Evolutionary conservation across 306 rosid genomes (phyloP), one percentile per base, ranked within the genome.

Genomic region (Senna tora): DNA sequence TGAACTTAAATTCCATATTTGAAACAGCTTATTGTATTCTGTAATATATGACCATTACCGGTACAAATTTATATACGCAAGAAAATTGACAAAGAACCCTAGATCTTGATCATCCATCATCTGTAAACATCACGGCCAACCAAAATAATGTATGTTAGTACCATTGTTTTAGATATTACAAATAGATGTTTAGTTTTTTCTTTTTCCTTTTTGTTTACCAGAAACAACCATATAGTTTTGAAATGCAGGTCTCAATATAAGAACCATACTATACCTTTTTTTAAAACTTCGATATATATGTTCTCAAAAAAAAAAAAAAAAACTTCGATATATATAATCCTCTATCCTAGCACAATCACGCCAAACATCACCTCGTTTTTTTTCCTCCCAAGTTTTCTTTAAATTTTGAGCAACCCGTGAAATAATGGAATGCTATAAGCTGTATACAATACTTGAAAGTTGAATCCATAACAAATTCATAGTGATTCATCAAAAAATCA

Each of bases 41-140:
- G 75, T 75, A 86, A 54, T 68, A 76, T 91, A 93, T 0, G 94
- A n/a, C 96, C 43, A 93, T 87, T 72, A 93, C 92, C 82, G 91
- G 69, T 5, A 84, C 86, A 79, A 93, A 93, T 60, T 90, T 83
- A 80, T 88, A 90, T 72, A 88, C 73, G 70, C 96, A 22, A 93
- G 92, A 69, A 93, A 90, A 84, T 93, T 90, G 92, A 96, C 93
- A 75, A 90, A 70, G 83, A 91, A 93, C 38, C 98, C 97, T 70
- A 93, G 78, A 75, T 82, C 89, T 70, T 89, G 90, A 86, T 93
- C 98, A 76, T 93, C 92, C 71, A 93, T 66, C 96, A 89, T 87
- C 97, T 87, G 85, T 41, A 61, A 78, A 78, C 64, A 75, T 67
- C 75, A 67, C 5, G 38, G 43, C 10, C 60, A 80, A 51, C 56